These are phyloP conservation scores for Meripilus lineatus DNA, from an alignment of 1,284 basidiomycete species.

Conservation along the genomic window DNA sequence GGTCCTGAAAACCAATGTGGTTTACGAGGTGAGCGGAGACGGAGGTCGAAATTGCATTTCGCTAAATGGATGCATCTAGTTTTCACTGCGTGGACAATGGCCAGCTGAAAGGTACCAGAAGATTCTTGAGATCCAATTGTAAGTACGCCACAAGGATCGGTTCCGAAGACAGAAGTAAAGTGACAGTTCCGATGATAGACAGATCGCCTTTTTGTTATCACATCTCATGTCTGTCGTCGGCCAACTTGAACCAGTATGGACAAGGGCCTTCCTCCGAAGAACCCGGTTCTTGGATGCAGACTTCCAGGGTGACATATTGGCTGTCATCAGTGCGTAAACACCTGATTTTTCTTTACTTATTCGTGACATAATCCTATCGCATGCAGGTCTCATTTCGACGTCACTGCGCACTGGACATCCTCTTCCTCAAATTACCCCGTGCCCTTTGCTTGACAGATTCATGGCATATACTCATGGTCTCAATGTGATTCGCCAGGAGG, in stretches of 20 bases:
- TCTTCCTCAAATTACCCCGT: slow-evolving; percentile 83
- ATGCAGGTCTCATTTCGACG: slow-evolving; percentile 58
- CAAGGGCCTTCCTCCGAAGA: slow-evolving; percentile 67
- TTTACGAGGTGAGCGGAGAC: slow-evolving; percentile 56
- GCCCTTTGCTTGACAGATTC: slow-evolving; percentile 76
- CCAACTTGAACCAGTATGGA: slow-evolving; percentile 68
- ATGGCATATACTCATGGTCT: slow-evolving; percentile 57
- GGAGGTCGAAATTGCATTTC: too few species aligned
- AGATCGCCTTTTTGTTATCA: slow-evolving; percentile 57
- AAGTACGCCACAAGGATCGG: slow-evolving; percentile 24
- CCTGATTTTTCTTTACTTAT: slow-evolving; percentile 2
- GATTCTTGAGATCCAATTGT: slow-evolving; percentile 64
- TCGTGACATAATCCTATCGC: slow-evolving; percentile 10
- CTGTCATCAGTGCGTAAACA: slow-evolving; percentile 63
- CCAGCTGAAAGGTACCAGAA: slow-evolving; percentile 62
- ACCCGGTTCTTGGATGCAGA: slow-evolving; percentile 75
- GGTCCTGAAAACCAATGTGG: slow-evolving; percentile 50
- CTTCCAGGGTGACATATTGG: slow-evolving; percentile 81
- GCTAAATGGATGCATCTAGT: slow-evolving; percentile 31
- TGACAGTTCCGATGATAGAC: slow-evolving; percentile 39
- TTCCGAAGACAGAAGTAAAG: neutral
- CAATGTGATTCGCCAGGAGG: slow-evolving; percentile 58
- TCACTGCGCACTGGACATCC: slow-evolving; percentile 73
- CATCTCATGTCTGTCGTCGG: slow-evolving; percentile 62
- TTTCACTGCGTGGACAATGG: slow-evolving; percentile 67